phyloP scores from a whole-genome alignment of 805 yeast species.

The Saturnispora kantuleensis region DNA sequence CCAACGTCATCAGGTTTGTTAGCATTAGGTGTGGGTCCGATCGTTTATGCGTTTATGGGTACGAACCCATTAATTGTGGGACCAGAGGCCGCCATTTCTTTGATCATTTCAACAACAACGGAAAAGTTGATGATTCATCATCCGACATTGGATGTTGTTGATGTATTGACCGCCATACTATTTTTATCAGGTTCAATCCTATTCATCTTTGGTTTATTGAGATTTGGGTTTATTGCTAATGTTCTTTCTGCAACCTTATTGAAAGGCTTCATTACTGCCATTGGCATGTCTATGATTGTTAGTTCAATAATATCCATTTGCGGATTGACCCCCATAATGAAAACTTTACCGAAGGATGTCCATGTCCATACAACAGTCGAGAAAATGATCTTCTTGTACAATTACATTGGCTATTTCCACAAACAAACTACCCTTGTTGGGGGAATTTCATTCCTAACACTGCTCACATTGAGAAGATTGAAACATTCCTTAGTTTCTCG shows the following conservation, averaged over 20 bases:
- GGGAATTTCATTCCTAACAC: constrained; percentile 34
- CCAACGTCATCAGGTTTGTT: constrained; percentile 74
- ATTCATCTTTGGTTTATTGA: constrained; percentile 63
- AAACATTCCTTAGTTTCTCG: constrained; percentile 29
- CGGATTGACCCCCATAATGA: constrained; percentile 46
- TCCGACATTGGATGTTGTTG: constrained; percentile 35
- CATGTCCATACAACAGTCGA: constrained; percentile 65
- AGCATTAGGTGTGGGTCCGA: constrained; percentile 68
- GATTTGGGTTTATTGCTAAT: constrained; percentile 79
- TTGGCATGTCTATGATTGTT: constrained; percentile 73
- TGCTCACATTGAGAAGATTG: constrained; percentile 34
- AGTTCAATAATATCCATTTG: constrained; percentile 66
- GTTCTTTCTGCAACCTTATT: constrained; percentile 68
- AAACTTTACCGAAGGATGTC: constrained; percentile 32
- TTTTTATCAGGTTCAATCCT: constrained; percentile 67
- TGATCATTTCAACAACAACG: constrained; percentile 72
- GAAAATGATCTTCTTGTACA: constrained; percentile 49
- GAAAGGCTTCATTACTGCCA: constrained; percentile 78
- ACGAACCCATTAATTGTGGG: constrained; percentile 89
- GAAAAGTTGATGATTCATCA: constrained; percentile 42
- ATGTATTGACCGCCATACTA: constrained; percentile 57
- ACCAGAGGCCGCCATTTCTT: constrained; percentile 81
- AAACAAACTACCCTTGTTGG: constrained; percentile 55
- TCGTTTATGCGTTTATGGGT: constrained; percentile 69
- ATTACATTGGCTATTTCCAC: constrained; percentile 41